Evolutionary conservation across 2,329 filamentous ascomycete species (phyloP), one percentile per base, ranked within the genome.

Genomic region (Coccinonectria pachysandricola): DNA sequence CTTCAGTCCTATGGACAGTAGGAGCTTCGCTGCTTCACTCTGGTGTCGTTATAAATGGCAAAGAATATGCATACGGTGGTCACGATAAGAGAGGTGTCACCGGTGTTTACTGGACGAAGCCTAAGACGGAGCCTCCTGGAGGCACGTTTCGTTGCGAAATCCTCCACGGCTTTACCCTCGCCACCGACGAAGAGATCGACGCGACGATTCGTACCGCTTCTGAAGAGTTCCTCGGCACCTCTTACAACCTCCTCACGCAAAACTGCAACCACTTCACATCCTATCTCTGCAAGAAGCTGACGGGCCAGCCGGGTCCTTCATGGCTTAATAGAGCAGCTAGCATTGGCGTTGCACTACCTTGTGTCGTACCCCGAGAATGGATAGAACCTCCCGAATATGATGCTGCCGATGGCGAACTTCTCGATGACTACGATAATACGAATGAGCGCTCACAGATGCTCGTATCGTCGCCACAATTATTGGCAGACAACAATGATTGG

Each of bases 191-290:
- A 30, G 82, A 91, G 53, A 78, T 91, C 39, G 75, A 85, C 27
- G 49, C 61, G 9, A 77, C 83, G 20, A 69, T 92, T 22, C 71
- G 68, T 42, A 62, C 64, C 30, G 78, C 77, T 8, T 83, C 78
- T 2, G 68, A 79, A 21, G 67, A 77, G 40, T 92, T 91, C 44
- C 66, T 75, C 30, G 84, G 84, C 13, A 75, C 75, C 0, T 69
- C 70, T 9, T 91, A 92, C 55, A 88, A 91, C 46, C 68, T 92
- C 9, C 65, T 92, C 22, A 85, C 77, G 12, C 75, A 75, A 42
- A 92, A 92, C 54, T 92, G 84, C 66, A 92, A 92, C 52, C 84
- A 92, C 52, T 92, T 92, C 51, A 88, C 83, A 3, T 75, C 74
- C 12, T 74, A 79, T 43, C 66, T 92, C 11, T 86, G 80, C 54